phyloP scores from a whole-genome alignment of 2,329 filamentous ascomycete genomes.

The Xylaria sp. region DNA sequence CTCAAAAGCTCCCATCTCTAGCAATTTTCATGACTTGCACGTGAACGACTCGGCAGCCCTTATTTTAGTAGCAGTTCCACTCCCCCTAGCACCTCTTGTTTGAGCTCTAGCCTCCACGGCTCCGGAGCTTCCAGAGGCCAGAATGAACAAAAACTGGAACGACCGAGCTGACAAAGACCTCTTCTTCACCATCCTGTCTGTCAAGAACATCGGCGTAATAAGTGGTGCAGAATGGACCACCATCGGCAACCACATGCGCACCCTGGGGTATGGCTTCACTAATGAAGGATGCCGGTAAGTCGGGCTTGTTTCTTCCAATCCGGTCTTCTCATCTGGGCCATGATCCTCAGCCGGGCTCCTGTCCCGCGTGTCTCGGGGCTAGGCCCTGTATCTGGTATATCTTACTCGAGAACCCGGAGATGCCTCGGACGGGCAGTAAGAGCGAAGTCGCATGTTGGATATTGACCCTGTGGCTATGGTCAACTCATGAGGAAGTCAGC shows the following conservation, averaged over 20 bases:
- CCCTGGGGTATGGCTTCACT: slow-evolving; percentile 63
- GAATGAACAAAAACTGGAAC: slow-evolving; percentile 64
- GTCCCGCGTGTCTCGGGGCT: neutral
- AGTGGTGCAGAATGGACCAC: slow-evolving; percentile 64
- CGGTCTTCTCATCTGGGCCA: neutral
- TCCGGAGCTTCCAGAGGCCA: slow-evolving; percentile 25
- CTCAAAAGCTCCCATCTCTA: slow-evolving; percentile 35
- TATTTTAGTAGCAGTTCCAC: slow-evolving; percentile 26
- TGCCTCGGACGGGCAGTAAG: no score
- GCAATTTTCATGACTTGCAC: slow-evolving; percentile 35
- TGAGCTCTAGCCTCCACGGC: slow-evolving; percentile 26
- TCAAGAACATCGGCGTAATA: slow-evolving; percentile 66
- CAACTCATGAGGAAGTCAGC: neutral
- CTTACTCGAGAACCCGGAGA: neutral
- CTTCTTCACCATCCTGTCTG: slow-evolving; percentile 64
- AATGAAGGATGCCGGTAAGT: slow-evolving; percentile 67
- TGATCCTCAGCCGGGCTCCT: neutral
- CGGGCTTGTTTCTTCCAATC: slow-evolving; percentile 7
- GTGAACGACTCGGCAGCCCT: slow-evolving; percentile 24
- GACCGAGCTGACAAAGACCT: slow-evolving; percentile 65
- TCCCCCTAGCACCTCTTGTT: slow-evolving; percentile 15
- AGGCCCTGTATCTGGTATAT: neutral
- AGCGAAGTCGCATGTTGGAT: neutral
- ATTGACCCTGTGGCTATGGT: neutral
- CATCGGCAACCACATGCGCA: slow-evolving; percentile 63